These are phyloP conservation scores for Sporisorium scitamineum DNA, from an alignment of 1,284 basidiomycete genomes.

Conservation along the genomic window DNA sequence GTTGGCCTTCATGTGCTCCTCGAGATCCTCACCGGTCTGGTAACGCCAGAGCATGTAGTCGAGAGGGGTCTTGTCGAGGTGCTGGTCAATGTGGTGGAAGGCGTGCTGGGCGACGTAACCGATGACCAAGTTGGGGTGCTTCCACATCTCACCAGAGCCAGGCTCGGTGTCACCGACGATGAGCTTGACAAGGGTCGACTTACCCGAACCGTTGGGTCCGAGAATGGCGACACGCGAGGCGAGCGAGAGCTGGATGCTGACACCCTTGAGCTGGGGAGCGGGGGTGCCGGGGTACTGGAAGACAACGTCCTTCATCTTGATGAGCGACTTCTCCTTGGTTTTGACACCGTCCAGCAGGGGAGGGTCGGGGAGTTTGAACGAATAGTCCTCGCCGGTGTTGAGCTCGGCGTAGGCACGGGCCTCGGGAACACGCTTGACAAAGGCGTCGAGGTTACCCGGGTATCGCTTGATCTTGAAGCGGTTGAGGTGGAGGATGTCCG, in stretches of 20 bases:
- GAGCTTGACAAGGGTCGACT: constrained; percentile 69
- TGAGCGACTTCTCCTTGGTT: constrained; percentile 70
- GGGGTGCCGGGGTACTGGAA: constrained; percentile 69
- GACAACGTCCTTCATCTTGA: constrained; percentile 68
- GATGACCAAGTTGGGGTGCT: constrained; percentile 70
- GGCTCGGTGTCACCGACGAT: constrained; percentile 69
- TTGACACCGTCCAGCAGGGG: constrained; percentile 69
- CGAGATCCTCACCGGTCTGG: constrained; percentile 70
- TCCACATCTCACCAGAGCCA: constrained; percentile 67
- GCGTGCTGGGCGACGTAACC: constrained; percentile 70
- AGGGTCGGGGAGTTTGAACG: constrained; percentile 69
- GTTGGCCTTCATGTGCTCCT: constrained; percentile 68
- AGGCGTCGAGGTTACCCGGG: constrained; percentile 68
- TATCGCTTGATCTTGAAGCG: constrained; percentile 70
- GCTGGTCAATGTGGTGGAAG: constrained; percentile 70
- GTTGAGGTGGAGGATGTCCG: constrained; percentile 69
- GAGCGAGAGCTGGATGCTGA: constrained; percentile 69
- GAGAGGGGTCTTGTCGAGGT: constrained; percentile 69
- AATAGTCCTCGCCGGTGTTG: constrained; percentile 69
- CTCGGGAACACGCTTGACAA: constrained; percentile 69
- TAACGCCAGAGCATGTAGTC: constrained; percentile 70
- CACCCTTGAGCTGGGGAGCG: constrained; percentile 67
- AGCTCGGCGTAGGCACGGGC: constrained; percentile 68
- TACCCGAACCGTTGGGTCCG: constrained; percentile 69
- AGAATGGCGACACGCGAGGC: constrained; percentile 69